Base-by-base conservation (phyloP, 2,329 filamentous ascomycete genomes). In the Fusarium compactum region DNA sequence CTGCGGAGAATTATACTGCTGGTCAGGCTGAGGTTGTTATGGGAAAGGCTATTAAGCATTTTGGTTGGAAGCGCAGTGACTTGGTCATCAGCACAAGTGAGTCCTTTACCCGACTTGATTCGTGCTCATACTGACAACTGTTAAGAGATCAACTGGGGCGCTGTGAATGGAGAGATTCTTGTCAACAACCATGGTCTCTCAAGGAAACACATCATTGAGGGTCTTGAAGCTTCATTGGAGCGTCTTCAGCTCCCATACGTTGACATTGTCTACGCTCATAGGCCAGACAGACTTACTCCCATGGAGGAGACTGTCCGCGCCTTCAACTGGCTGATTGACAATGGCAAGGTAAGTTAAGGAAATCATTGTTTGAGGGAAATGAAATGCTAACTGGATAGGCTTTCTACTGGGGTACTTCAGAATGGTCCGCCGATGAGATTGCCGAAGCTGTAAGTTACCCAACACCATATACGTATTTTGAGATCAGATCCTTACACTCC, bases 271-370 rank as follows among this genome's bases (percentile, higher is more conserved):
- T 92, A 91, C 74, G 90, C 90, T 3, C 91, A 93, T 78, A 85
- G 91, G 9, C 89, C 90, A 0, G 91, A 93, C 77, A 83, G 88
- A 22, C 80, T 87, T 48, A 92, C 89, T 0, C 91, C 90, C 1
- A 91, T 92, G 82, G 89, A 92, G 78, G 91, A 92, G 81, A 88
- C 86, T 9, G 90, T 92, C 10, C 85, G 90, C 58, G 90, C 87
- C 22, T 92, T 93, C 83, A 92, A 92, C 82, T 83, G 91, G 76
- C 81, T 92, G 40, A 91, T 93, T 75, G 84, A 90, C 74, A 84
- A 85, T 10, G 91, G 91, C 60, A 89, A 91, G 81, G 62, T 51
- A 24, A 45, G 59, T 0, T 12, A 14, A 27, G 3, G 4, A 3
- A 8, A 10, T 4, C 6, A 7, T 4, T 16, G 2, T 8, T 15